Evolutionary conservation across 2,329 filamentous ascomycete genomes (phyloP).

Genomic region (Xylariaceae sp.): DNA sequence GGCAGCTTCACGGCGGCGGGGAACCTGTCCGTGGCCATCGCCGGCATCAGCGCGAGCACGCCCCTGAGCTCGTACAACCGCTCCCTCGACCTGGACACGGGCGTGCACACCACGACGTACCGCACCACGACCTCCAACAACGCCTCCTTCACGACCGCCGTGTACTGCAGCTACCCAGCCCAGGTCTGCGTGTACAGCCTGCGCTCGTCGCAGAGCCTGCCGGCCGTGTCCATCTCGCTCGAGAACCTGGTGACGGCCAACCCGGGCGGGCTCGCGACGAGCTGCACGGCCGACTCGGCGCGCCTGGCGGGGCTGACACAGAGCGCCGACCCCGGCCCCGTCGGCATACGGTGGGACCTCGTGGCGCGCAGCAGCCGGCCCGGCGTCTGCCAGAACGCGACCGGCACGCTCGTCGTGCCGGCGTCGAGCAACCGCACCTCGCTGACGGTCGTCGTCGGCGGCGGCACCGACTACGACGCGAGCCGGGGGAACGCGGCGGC

Average conservation of each 20-base stretch:
- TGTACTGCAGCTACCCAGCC: conserved; percentile 38
- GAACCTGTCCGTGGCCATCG: conserved; percentile 35
- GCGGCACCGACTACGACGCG: conserved; percentile 42
- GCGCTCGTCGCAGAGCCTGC: conserved; percentile 22
- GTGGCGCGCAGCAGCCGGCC: conserved; percentile 3
- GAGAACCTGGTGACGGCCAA: conserved; percentile 30
- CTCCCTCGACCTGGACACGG: conserved; percentile 35
- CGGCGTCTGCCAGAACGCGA: conserved; percentile 1
- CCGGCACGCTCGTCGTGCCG: conserved; percentile 23
- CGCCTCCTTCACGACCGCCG: conserved; percentile 23
- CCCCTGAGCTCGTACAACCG: conserved; percentile 29
- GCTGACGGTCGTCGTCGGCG: conserved; percentile 34
- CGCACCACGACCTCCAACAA: conserved; percentile 24
- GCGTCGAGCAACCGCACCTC: conserved; percentile 14
- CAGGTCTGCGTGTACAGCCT: conserved; percentile 26
- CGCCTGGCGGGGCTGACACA: conserved; percentile 4
- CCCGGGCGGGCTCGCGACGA: conserved; percentile 1
- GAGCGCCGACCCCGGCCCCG: conserved; percentile 5
- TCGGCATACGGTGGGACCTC: conserved; percentile 10
- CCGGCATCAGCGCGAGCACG: conserved; percentile 16
- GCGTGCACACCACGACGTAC: conserved; percentile 28
- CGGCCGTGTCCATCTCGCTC: conserved; percentile 31
- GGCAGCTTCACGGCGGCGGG: conserved; percentile 39
- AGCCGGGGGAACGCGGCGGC: conserved; percentile 35
- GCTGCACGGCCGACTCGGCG: conserved; percentile 1